Conservation (phyloP, 2,329 filamentous ascomycete genomes). For the Iodosphaeria phyllophila region DNA sequence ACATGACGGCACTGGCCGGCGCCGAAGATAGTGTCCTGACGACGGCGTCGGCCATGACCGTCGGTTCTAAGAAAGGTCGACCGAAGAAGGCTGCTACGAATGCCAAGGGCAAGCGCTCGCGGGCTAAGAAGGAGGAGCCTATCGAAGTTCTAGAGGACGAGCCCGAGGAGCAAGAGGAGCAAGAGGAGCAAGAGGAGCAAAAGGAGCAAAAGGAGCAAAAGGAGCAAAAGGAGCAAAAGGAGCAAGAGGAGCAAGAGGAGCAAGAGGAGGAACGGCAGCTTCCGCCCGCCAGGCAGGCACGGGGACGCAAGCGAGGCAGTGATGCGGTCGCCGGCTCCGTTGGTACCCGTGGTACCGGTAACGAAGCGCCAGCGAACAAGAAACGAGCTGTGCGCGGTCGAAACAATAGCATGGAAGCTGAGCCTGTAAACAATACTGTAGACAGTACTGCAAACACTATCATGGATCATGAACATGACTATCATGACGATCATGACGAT, state of each 20-base stretch:
- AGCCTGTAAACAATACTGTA: too few relatives aligned
- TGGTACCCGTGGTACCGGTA: conserved; percentile 17
- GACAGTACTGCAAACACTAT: too few relatives aligned
- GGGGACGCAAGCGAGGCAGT: conserved; percentile 45
- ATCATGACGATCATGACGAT: conserved; percentile 19
- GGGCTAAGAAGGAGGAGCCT: conserved; percentile 33
- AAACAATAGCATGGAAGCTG: conserved; percentile 23
- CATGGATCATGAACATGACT: too few relatives aligned
- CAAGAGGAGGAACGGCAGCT: conserved; percentile 12
- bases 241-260: too few relatives aligned
- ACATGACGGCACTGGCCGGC: conserved; percentile 25
- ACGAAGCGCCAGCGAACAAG: conserved; percentile 34
- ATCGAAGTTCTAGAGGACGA: conserved; percentile 25
- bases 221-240: too few relatives aligned
- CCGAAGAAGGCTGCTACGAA: conserved; percentile 36
- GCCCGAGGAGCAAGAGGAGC: too few relatives aligned
- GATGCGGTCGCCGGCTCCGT: conserved; percentile 34
- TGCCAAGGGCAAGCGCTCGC: conserved; percentile 25
- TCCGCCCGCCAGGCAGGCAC: conserved; percentile 20
- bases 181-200: too few relatives aligned
- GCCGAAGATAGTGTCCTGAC: conserved; percentile 41
- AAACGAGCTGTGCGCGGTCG: conserved; percentile 34
- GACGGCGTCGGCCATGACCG: conserved; percentile 38
- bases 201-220: too few relatives aligned
- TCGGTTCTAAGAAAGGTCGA: conserved; percentile 27